Percentiles rank a stretch among this genome's conserved stretches.
phyloP scores from a whole-genome alignment of 1,139 yeast genomes.

The Pichia sp. region DNA sequence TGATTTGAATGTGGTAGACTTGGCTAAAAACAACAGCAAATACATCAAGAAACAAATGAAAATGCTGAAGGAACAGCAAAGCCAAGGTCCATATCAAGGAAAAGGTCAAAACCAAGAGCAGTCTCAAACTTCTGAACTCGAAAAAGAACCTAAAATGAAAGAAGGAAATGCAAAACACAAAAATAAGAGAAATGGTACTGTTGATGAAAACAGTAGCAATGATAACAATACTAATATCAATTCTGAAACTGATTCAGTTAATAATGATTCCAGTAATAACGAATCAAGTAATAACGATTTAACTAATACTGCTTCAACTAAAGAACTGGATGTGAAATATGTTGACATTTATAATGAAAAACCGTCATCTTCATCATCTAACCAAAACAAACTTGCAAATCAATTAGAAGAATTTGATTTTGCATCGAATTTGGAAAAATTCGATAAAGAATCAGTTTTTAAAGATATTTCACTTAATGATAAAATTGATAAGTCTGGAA shows the following conservation, averaged over 20 bases:
- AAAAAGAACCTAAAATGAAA: constrained; percentile 18
- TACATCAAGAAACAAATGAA: constrained; percentile 8
- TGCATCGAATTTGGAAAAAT: constrained; percentile 72
- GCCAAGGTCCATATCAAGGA: background rate
- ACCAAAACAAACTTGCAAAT: constrained; percentile 35
- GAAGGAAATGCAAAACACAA: constrained; percentile 7
- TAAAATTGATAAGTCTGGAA: constrained; percentile 48
- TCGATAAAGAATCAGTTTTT: constrained; percentile 76
- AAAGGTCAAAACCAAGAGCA: background rate
- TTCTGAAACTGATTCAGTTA: background rate
- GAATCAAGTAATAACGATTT: background rate
- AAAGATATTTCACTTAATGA: constrained; percentile 68
- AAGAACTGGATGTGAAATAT: constrained; percentile 9
- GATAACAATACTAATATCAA: background rate
- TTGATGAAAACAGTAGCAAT: background rate
- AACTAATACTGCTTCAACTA: background rate
- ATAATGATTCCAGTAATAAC: background rate
- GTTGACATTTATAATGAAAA: constrained; percentile 8
- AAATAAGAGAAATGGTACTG: background rate
- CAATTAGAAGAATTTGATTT: constrained; percentile 74
- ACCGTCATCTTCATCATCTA: constrained; percentile 1
- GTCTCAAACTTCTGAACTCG: background rate
- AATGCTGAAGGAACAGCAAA: constrained; percentile 2
- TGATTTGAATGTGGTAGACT: constrained; percentile 45
- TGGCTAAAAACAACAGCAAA: constrained; percentile 35